A percentile compares a stretch with the other conserved stretches of the same genome.
Evolutionary conservation across 805 yeast genomes (phyloP).

Genomic region (Lipomyces japonicus): DNA sequence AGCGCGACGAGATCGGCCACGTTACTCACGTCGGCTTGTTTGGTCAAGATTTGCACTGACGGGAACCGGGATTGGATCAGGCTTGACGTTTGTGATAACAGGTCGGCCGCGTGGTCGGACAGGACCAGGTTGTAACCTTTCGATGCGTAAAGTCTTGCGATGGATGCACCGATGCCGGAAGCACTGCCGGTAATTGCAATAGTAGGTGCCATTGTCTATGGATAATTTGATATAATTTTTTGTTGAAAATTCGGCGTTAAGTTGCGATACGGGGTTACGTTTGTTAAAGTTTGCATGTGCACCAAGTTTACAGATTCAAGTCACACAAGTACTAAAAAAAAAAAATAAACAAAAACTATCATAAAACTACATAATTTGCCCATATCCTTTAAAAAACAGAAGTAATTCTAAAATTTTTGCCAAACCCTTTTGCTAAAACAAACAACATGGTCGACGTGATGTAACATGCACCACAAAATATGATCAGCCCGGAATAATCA

Average conservation of each 20-base stretch:
- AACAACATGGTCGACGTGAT: slow-evolving; percentile 32
- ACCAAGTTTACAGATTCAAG: not conserved
- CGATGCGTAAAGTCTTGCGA: slow-evolving; percentile 32
- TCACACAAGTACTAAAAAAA: not conserved
- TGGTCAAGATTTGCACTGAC: slow-evolving; percentile 14
- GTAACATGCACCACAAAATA: slow-evolving; percentile 36
- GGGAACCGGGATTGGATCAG: slow-evolving; percentile 19
- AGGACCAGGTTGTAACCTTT: slow-evolving; percentile 33
- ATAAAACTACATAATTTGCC: not conserved
- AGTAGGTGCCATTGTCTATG: slow-evolving; percentile 25
- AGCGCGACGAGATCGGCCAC: slow-evolving; percentile 27
- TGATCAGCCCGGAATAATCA: slow-evolving; percentile 35
- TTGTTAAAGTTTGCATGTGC: not conserved
- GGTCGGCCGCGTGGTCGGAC: slow-evolving; percentile 24
- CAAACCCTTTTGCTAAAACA: slow-evolving; percentile 31
- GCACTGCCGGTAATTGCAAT: slow-evolving; percentile 32
- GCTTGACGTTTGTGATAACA: slow-evolving; percentile 20
- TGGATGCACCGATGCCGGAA: slow-evolving; percentile 32
- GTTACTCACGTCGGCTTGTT: slow-evolving; percentile 28
- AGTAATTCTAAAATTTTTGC: slow-evolving; percentile 31
- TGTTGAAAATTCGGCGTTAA: too few relatives aligned
- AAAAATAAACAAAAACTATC: not conserved
- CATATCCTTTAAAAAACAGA: slow-evolving; percentile 5
- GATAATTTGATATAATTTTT: too few relatives aligned
- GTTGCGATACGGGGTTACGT: too few relatives aligned